Conservation (phyloP, 192 early-diverging fungal genomes). For the Rhizophagus sp. region DNA sequence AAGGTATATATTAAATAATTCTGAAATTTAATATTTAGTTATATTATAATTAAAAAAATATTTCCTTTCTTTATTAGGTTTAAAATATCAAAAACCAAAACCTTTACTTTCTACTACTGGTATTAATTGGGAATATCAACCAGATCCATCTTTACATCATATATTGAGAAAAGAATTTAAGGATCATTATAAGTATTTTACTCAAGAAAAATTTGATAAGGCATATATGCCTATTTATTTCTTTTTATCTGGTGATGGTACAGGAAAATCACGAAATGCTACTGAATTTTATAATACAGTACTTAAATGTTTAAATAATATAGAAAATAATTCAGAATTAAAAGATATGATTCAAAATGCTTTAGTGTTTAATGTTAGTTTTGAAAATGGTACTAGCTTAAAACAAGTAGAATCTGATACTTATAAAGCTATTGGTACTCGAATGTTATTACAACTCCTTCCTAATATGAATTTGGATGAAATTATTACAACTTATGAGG, state of each 20-base stretch:
- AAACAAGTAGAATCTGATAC: conserved; percentile 1
- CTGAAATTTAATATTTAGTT: too few species aligned
- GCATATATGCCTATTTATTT: conserved; percentile 26
- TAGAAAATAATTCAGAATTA: conserved; percentile 3
- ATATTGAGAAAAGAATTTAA: conserved; percentile 4
- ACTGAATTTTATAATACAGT: conserved; percentile 33
- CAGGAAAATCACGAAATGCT: conserved; percentile 35
- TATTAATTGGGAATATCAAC: conserved; percentile 28
- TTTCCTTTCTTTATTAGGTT: background rate
- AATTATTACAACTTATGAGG: conserved; percentile 32
- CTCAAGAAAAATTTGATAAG: background rate
- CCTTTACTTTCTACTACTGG: conserved; percentile 21
- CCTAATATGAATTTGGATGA: conserved; percentile 21
- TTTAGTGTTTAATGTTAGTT: too few species aligned
- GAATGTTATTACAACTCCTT: conserved; percentile 40
- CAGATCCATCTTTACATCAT: background rate
- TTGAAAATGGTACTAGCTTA: conserved; percentile 33
- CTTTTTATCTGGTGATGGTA: conserved; percentile 33
- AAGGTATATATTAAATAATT: too few species aligned
- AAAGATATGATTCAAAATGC: background rate
- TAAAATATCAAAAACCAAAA: conserved; percentile 28
- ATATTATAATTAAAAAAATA: too few species aligned
- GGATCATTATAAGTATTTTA: conserved; percentile 13
- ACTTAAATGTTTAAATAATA: conserved; percentile 26
- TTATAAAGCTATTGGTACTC: conserved; percentile 30